These are phyloP conservation scores for Juglanconis juglandina DNA, from an alignment of 2,329 filamentous ascomycete species.

Conservation along the genomic window DNA sequence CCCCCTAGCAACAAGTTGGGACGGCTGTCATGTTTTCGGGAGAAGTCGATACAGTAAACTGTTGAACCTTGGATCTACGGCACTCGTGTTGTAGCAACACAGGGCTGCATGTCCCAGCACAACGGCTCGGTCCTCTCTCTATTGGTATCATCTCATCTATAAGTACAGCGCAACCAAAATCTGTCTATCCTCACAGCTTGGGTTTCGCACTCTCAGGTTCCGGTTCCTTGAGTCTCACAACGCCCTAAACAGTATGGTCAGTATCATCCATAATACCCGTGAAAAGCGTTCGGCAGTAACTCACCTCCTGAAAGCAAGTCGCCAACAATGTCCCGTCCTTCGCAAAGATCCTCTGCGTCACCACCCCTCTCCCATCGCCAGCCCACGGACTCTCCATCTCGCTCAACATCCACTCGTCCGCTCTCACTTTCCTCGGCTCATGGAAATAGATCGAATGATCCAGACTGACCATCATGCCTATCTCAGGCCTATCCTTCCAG, in stretches of 20 bases:
- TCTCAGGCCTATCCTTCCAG: conserved; percentile 45
- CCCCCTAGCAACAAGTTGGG: no score
- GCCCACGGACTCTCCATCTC: conserved; percentile 81
- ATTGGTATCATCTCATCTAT: conserved; percentile 4
- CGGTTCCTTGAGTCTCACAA: conserved; percentile 13
- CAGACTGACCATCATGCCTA: conserved; percentile 83
- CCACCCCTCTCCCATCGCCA: conserved; percentile 72
- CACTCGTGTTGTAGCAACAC: no score
- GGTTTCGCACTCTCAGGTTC: conserved; percentile 2
- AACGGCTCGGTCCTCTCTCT: not conserved
- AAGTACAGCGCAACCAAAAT: not conserved
- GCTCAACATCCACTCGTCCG: conserved; percentile 74
- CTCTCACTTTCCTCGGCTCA: conserved; percentile 54
- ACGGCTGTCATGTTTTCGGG: no score
- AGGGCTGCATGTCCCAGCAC: no score
- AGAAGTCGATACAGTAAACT: no score
- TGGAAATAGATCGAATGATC: conserved; percentile 74
- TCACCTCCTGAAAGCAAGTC: conserved; percentile 75
- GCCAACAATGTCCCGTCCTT: conserved; percentile 70
- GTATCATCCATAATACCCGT: not conserved
- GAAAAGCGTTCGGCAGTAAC: conserved; percentile 18
- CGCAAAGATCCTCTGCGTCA: conserved; percentile 70
- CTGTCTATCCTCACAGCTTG: conserved; percentile 5
- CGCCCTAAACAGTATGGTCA: conserved; percentile 2
- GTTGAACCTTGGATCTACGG: no score